phyloP scores from a whole-genome alignment of 2,329 filamentous ascomycete genomes.

The Ceratocystis cacaofunesta region DNA sequence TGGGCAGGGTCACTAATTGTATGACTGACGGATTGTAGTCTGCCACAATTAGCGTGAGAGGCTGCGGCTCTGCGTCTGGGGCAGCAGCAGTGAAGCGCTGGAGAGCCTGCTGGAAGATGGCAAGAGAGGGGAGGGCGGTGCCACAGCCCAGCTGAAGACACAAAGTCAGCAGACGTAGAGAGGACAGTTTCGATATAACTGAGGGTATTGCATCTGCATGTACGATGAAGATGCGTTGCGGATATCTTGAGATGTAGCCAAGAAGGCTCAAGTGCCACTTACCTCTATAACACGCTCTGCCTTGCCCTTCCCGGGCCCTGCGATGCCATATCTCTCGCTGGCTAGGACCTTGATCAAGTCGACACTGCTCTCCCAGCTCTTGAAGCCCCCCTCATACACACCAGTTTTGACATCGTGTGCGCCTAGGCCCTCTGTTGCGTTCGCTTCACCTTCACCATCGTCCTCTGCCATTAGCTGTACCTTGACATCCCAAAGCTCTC shows the following conservation, averaged over 20 bases:
- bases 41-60: conserved; percentile 49
- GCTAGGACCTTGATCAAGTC: conserved; percentile 60
- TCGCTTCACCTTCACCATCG: conserved; percentile 27
- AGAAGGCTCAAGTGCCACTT: conserved; percentile 20
- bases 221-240: neutral
- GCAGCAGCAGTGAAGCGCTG: conserved; percentile 3
- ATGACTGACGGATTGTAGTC: conserved; percentile 72
- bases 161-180: conserved; percentile 17
- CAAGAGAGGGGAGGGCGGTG: conserved; percentile 56
- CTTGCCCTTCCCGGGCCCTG: conserved; percentile 21
- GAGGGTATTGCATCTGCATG: neutral
- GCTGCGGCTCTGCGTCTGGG: conserved; percentile 15
- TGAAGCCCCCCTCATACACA: conserved; percentile 76
- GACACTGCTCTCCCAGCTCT: conserved; percentile 77
- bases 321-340: conserved; percentile 26
- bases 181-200: neutral
- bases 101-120: conserved; percentile 50
- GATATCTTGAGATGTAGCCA: neutral
- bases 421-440: conserved; percentile 34
- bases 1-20: conserved; percentile 64
- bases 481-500: conserved; percentile 69
- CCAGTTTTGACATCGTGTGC: conserved; percentile 64
- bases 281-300: conserved; percentile 40
- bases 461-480: conserved; percentile 68
- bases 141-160: conserved; percentile 55